Percentiles rank a stretch among this genome's conserved stretches.
Evolutionary conservation across 345 rosid genomes (phyloP).

Genomic region (Arabis hirsuta): DNA sequence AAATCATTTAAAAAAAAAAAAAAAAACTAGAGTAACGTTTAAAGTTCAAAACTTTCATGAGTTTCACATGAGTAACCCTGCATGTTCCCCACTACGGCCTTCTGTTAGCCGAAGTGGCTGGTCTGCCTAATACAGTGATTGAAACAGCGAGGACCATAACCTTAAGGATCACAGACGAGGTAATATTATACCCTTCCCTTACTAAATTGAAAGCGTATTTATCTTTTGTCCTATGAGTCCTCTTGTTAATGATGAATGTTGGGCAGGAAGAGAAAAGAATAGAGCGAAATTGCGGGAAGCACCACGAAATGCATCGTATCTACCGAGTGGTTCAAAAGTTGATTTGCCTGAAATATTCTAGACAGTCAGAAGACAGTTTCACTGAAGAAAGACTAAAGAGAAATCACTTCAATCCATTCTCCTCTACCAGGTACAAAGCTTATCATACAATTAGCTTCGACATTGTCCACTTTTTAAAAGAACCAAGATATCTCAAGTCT

Average conservation of each 20-base stretch:
- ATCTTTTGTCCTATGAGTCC: not conserved
- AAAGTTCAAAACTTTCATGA: no score
- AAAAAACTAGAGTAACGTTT: no score
- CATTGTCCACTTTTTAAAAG: no score
- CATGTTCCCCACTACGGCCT: constrained; percentile 88
- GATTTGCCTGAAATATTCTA: constrained; percentile 73
- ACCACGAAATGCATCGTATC: constrained; percentile 51
- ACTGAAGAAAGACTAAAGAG: constrained; percentile 43
- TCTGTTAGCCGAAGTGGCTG: constrained; percentile 16
- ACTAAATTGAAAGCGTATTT: not conserved
- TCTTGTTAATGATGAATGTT: not conserved
- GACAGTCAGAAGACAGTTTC: constrained; percentile 62
- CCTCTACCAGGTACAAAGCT: no score
- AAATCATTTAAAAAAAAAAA: no score
- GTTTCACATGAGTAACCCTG: constrained; percentile 39
- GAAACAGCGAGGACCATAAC: constrained; percentile 47
- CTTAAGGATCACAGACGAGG: constrained; percentile 67
- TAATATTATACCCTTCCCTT: constrained; percentile 8
- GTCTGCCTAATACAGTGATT: no score
- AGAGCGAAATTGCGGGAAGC: constrained; percentile 64
- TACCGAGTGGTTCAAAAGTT: constrained; percentile 68
- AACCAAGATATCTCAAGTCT: no score
- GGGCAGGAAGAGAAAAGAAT: constrained; percentile 66
- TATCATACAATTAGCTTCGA: no score
- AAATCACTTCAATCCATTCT: not conserved